These are phyloP conservation scores for Lodderomyces pseudojiufengensis DNA, from an alignment of 1,139 yeast species.

Conservation along the genomic window DNA sequence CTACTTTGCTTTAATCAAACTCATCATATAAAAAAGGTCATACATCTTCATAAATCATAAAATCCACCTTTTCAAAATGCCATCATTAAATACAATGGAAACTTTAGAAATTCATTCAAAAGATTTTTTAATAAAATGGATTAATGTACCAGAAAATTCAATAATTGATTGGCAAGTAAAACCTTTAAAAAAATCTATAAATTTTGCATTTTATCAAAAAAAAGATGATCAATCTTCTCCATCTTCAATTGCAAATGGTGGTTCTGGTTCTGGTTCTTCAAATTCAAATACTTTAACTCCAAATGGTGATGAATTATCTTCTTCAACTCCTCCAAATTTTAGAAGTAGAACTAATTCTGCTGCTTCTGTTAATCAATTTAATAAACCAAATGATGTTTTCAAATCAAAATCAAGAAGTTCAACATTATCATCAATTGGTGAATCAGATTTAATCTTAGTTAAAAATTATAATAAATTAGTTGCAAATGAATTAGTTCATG, in stretches of 20 bases:
- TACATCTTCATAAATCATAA: too few species aligned
- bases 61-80: background rate
- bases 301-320: background rate
- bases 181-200: slow-evolving; percentile 81
- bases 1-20: too few species aligned
- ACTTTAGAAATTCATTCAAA: slow-evolving; percentile 86
- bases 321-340: slow-evolving; percentile 7
- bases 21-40: too few species aligned
- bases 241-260: slow-evolving; percentile 2
- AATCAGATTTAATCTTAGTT: slow-evolving; percentile 36
- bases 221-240: slow-evolving; percentile 20
- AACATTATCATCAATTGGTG: slow-evolving; percentile 31
- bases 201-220: slow-evolving; percentile 55
- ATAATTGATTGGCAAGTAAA: slow-evolving; percentile 75
- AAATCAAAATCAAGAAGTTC: slow-evolving; percentile 36
- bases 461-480: slow-evolving; percentile 47
- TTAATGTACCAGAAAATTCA: slow-evolving; percentile 66
- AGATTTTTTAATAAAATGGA: slow-evolving; percentile 89
- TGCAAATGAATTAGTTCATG: slow-evolving; percentile 59
- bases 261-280: slow-evolving; percentile 1
- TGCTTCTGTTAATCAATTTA: slow-evolving; percentile 37
- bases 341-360: slow-evolving; percentile 34
- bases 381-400: slow-evolving; percentile 31
- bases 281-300: background rate
- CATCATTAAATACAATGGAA: slow-evolving; percentile 33